Conservation (phyloP, 345 rosid species). For the Gossypium thurberi region DNA sequence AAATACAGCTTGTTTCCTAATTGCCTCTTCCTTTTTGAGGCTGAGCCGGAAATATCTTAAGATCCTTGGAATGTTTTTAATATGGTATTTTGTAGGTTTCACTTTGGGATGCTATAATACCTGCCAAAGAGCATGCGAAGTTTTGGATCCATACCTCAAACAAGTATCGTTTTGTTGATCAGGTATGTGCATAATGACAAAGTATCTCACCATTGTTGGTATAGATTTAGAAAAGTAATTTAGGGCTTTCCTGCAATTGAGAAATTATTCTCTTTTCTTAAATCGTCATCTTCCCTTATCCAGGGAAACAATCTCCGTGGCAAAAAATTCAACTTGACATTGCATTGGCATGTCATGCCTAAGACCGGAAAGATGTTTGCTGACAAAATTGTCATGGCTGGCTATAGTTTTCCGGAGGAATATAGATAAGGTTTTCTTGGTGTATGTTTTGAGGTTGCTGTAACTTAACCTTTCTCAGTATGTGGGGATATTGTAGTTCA, state of each 20-base stretch:
- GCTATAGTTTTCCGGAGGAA: constrained; percentile 68
- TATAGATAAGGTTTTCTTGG: constrained; percentile 43
- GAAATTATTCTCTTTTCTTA: neutral
- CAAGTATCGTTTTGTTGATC: constrained; percentile 92
- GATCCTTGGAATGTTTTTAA: constrained; percentile 1
- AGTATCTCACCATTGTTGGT: neutral
- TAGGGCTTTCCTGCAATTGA: neutral
- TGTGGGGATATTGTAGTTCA: neutral
- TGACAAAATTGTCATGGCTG: constrained; percentile 69
- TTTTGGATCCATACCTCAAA: constrained; percentile 71
- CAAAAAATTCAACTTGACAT: constrained; percentile 74
- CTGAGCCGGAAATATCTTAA: neutral
- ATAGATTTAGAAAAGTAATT: neutral
- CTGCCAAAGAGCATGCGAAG: constrained; percentile 72
- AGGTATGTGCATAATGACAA: constrained; percentile 30
- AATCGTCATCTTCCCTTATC: neutral
- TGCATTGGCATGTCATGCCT: constrained; percentile 99
- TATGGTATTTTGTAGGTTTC: constrained; percentile 49
- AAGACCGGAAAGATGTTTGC: constrained; percentile 97
- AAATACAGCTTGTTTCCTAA: neutral
- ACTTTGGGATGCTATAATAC: constrained; percentile 96
- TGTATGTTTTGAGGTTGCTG: constrained; percentile 16
- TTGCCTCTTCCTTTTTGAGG: neutral
- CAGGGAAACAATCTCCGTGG: constrained; percentile 88
- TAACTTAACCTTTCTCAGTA: constrained; percentile 20